These are phyloP conservation scores for Diaporthe velutina DNA, from an alignment of 2,329 filamentous ascomycete genomes.

Conservation along the genomic window DNA sequence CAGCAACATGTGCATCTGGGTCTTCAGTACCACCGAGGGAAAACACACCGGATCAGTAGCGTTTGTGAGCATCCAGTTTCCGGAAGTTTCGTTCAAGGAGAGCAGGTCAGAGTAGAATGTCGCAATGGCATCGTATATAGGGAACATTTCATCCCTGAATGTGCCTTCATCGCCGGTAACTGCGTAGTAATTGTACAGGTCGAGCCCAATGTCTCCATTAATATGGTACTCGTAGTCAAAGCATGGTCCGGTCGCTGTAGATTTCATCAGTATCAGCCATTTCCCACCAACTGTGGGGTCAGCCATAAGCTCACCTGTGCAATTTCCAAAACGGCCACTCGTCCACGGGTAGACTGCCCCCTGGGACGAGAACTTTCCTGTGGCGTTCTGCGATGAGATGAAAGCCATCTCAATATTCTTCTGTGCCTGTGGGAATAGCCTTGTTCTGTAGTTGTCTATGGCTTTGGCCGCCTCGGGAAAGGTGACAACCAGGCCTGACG, in stretches of 20 bases:
- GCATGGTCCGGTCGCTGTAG: slow-evolving; percentile 41
- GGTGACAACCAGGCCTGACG: slow-evolving; percentile 29
- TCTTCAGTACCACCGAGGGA: neutral
- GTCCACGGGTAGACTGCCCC: slow-evolving; percentile 38
- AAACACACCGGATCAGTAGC: slow-evolving; percentile 77
- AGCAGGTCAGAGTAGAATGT: slow-evolving; percentile 72
- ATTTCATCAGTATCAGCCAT: slow-evolving; percentile 56
- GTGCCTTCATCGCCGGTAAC: slow-evolving; percentile 31
- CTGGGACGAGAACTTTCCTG: slow-evolving; percentile 43
- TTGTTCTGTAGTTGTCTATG: slow-evolving; percentile 28
- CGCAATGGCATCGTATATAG: slow-evolving; percentile 74
- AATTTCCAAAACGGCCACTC: slow-evolving; percentile 36
- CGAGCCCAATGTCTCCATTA: slow-evolving; percentile 38
- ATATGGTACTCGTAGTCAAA: slow-evolving; percentile 40
- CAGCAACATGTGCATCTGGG: neutral
- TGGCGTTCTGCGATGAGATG: slow-evolving; percentile 61
- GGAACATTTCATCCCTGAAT: slow-evolving; percentile 59
- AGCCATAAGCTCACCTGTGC: slow-evolving; percentile 3
- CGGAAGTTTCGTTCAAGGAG: slow-evolving; percentile 67
- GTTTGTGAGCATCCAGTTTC: slow-evolving; percentile 63
- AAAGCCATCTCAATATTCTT: slow-evolving; percentile 35
- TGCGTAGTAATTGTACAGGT: slow-evolving; percentile 35
- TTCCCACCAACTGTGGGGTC: neutral
- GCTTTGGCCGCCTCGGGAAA: slow-evolving; percentile 35
- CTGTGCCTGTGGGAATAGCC: slow-evolving; percentile 35